phyloP scores from a whole-genome alignment of 2,329 filamentous ascomycete species.

The Fusarium solani-melongenae region DNA sequence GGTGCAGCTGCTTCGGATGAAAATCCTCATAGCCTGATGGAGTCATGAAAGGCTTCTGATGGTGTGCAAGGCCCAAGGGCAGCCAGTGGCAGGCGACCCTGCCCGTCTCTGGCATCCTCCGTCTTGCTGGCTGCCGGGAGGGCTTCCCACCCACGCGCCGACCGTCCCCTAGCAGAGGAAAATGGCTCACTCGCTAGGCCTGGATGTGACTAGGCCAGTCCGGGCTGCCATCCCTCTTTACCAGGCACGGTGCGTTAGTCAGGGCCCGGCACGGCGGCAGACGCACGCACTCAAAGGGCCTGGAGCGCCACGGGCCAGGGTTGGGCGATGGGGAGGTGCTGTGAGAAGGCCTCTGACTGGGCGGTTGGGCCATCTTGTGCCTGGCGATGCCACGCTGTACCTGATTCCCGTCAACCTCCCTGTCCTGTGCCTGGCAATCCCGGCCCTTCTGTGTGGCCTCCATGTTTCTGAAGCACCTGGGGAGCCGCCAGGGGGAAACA shows the following conservation, averaged over 20 bases:
- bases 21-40: slow-evolving; percentile 13
- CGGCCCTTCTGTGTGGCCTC: slow-evolving; percentile 8
- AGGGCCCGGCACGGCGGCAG: slow-evolving; percentile 36
- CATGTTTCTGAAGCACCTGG: neutral
- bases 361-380: slow-evolving; percentile 20
- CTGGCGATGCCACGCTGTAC: slow-evolving; percentile 31
- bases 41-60: neutral
- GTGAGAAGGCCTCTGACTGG: slow-evolving; percentile 27
- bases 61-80: slow-evolving; percentile 26
- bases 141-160: neutral
- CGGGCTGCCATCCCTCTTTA: slow-evolving; percentile 16
- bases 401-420: slow-evolving; percentile 21
- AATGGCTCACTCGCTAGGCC: slow-evolving; percentile 40
- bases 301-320: slow-evolving; percentile 6
- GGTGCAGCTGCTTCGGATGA: slow-evolving; percentile 14
- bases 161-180: slow-evolving; percentile 26
- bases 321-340: slow-evolving; percentile 17
- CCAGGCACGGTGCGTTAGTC: slow-evolving; percentile 45
- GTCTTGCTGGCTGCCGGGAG: neutral
- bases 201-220: slow-evolving; percentile 18
- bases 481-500: neutral
- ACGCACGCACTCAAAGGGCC: slow-evolving; percentile 42
- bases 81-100: slow-evolving; percentile 17
- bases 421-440: slow-evolving; percentile 33
- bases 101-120: slow-evolving; percentile 6